These are phyloP conservation scores for Podaxis sp. DNA, from an alignment of 768 basidiomycete genomes.

Conservation along the genomic window DNA sequence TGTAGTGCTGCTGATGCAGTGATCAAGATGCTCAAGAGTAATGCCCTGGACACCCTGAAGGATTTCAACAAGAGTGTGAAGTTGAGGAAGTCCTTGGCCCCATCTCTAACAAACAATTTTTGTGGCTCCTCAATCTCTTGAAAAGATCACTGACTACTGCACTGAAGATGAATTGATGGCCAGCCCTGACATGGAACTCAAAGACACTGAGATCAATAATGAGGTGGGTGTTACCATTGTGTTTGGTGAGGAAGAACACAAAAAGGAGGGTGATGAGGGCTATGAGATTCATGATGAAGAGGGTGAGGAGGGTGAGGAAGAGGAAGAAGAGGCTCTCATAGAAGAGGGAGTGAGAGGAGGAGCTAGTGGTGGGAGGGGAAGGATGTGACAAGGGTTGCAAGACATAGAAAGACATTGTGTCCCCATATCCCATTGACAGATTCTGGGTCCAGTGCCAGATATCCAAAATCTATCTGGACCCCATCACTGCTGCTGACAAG, in stretches of 20 bases:
- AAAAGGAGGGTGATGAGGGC: constrained; percentile 66
- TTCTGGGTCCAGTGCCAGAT: constrained; percentile 99
- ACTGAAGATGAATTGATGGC: constrained; percentile 81
- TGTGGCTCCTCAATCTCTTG: constrained; percentile 76
- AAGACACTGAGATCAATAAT: constrained; percentile 90
- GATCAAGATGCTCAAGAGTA: constrained; percentile 85
- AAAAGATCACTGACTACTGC: constrained; percentile 97
- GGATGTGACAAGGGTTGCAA: constrained; percentile 46
- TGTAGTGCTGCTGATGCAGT: constrained; percentile 94
- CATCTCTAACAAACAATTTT: constrained; percentile 72
- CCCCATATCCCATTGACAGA: constrained; percentile 89
- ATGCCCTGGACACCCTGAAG: constrained; percentile 79
- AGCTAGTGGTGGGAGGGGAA: constrained; percentile 77
- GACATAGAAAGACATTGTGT: constrained; percentile 75
- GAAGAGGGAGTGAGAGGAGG: constrained; percentile 49
- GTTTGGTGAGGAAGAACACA: constrained; percentile 71
- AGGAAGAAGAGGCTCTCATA: constrained; percentile 21
- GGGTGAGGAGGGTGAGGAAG: constrained; percentile 64
- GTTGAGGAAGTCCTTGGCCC: constrained; percentile 76
- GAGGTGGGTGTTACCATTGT: constrained; percentile 97
- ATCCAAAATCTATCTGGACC: constrained; percentile 87
- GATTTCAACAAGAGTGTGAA: constrained; percentile 98
- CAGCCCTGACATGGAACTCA: constrained; percentile 73
- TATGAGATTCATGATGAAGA: constrained; percentile 84
- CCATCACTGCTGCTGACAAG: constrained; percentile 91